These are phyloP conservation scores for Hyphopichia wangnamkhiaoensis DNA, from an alignment of 1,139 yeast genomes.

Conservation along the genomic window DNA sequence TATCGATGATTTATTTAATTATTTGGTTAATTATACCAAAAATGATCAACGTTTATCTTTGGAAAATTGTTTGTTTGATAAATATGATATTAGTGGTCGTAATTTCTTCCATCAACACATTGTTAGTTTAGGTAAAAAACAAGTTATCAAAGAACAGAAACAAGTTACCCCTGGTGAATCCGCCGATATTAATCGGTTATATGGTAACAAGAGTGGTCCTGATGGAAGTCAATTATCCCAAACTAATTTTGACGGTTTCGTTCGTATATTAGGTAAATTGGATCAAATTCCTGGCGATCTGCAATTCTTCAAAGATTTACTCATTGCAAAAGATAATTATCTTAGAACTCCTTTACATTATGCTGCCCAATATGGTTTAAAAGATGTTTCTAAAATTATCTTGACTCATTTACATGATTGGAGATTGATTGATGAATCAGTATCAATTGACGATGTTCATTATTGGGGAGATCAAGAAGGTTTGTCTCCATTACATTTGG, in stretches of 20 bases:
- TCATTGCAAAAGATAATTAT: slow-evolving; percentile 72
- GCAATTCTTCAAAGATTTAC: slow-evolving; percentile 54
- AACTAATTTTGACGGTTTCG: slow-evolving; percentile 24
- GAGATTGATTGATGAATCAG: slow-evolving; percentile 34
- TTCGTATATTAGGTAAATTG: slow-evolving; percentile 28
- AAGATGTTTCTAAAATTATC: slow-evolving; percentile 58
- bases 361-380: slow-evolving; percentile 84
- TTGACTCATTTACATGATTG: slow-evolving; percentile 43
- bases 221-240: slow-evolving; percentile 51
- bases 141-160: slow-evolving; percentile 24
- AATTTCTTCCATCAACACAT: slow-evolving; percentile 84
- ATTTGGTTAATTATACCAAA: slow-evolving; percentile 16
- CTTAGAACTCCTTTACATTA: slow-evolving; percentile 87
- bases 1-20: slow-evolving; percentile 52
- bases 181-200: slow-evolving; percentile 29
- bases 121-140: slow-evolving; percentile 68
- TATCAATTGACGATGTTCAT: slow-evolving; percentile 58
- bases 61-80: slow-evolving; percentile 47
- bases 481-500: slow-evolving; percentile 78
- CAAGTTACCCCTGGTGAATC: slow-evolving; percentile 39
- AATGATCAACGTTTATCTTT: slow-evolving; percentile 30
- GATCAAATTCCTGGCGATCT: slow-evolving; percentile 55
- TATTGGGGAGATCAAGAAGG: slow-evolving; percentile 86
- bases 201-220: slow-evolving; percentile 50
- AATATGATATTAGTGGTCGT: slow-evolving; percentile 75